Evolutionary conservation across 352 stramenopile species (phyloP).

Genomic region (Phytophthora kernoviae): DNA sequence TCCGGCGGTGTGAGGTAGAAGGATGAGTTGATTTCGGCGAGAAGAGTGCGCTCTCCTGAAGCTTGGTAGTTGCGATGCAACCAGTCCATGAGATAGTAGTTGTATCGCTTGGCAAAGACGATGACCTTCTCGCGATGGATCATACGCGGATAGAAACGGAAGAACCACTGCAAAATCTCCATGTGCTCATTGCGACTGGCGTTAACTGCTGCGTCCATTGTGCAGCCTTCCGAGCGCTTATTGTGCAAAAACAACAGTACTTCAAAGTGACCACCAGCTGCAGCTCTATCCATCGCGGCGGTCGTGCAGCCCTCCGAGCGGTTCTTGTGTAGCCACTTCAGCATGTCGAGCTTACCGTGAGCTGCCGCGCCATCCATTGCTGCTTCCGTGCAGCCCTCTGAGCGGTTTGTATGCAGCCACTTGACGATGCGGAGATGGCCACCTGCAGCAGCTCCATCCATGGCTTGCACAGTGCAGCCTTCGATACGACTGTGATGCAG

Average conservation of each 20-base stretch:
- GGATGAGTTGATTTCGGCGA: slow-evolving; percentile 43
- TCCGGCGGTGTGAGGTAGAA: slow-evolving; percentile 40
- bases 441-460: slow-evolving; percentile 30
- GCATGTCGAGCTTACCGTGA: slow-evolving; percentile 28
- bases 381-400: slow-evolving; percentile 37
- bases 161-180: slow-evolving; percentile 45
- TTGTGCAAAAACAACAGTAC: slow-evolving; percentile 43
- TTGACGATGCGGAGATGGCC: slow-evolving; percentile 36
- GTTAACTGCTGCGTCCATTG: slow-evolving; percentile 40
- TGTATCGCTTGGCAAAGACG: slow-evolving; percentile 44
- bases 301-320: slow-evolving; percentile 38
- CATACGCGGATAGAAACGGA: slow-evolving; percentile 37
- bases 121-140: slow-evolving; percentile 47
- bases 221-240: slow-evolving; percentile 31
- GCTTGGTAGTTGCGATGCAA: slow-evolving; percentile 44
- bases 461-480: slow-evolving; percentile 34
- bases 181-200: slow-evolving; percentile 41
- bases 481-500: slow-evolving; percentile 34
- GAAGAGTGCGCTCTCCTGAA: slow-evolving; percentile 33
- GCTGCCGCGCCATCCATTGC: slow-evolving; percentile 46
- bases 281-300: slow-evolving; percentile 36
- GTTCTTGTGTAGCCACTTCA: slow-evolving; percentile 37
- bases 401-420: slow-evolving; percentile 35
- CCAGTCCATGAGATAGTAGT: slow-evolving; percentile 50
- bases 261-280: slow-evolving; percentile 42